Evolutionary conservation across 2,329 filamentous ascomycete genomes (phyloP).

Genomic region (Ascochyta pisi): DNA sequence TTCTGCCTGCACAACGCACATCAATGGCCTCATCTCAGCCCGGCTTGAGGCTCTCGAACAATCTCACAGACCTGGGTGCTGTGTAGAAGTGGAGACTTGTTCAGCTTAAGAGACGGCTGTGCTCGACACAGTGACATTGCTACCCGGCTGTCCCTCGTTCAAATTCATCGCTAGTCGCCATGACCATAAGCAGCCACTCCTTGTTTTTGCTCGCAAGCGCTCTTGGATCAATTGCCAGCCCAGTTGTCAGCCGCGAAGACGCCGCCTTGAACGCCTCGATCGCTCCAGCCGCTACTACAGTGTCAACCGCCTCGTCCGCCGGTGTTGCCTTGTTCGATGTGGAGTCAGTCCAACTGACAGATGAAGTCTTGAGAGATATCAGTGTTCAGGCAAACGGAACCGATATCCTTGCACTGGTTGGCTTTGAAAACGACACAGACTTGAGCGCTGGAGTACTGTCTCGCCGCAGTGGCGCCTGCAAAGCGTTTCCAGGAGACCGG

Average conservation of each 20-base stretch:
- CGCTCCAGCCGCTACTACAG: conserved; percentile 17
- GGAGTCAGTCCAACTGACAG: conserved; percentile 26
- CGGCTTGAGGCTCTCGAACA: not conserved
- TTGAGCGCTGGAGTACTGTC: not conserved
- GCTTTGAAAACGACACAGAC: conserved; percentile 32
- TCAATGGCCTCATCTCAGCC: not conserved
- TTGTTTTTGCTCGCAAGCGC: conserved; percentile 9
- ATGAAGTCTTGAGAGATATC: conserved; percentile 10
- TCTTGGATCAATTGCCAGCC: conserved; percentile 7
- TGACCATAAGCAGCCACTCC: conserved; percentile 6
- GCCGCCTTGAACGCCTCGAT: not conserved
- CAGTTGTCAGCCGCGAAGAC: conserved; percentile 5
- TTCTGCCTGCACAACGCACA: not conserved
- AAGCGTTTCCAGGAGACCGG: conserved; percentile 30
- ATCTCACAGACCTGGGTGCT: not conserved
- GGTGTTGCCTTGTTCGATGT: conserved; percentile 16
- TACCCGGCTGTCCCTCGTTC: not conserved
- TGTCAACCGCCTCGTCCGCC: conserved; percentile 16
- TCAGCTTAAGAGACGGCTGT: not conserved
- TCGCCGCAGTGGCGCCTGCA: conserved; percentile 20
- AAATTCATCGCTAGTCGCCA: not conserved
- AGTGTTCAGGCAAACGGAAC: conserved; percentile 1
- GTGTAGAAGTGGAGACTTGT: not conserved
- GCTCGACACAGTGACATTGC: not conserved
- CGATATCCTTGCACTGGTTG: conserved; percentile 31